These are phyloP conservation scores for Wickerhamiella infanticola DNA, from an alignment of 1,139 yeast species.

Conservation along the genomic window DNA sequence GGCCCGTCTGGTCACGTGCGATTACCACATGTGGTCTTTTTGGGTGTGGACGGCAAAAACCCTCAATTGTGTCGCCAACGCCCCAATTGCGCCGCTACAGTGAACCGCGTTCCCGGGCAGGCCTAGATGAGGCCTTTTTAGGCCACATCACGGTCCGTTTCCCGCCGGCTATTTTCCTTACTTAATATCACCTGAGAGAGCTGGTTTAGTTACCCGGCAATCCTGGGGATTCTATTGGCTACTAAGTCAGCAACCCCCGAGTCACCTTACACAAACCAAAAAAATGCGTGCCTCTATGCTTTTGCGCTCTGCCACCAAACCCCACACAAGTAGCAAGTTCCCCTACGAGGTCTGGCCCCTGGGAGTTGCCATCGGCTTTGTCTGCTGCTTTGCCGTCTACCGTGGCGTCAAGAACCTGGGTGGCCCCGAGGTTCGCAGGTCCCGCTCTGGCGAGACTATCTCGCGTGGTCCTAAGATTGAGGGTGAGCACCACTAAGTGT, in stretches of 20 bases:
- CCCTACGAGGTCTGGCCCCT: constrained; percentile 16
- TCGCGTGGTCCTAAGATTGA: constrained; percentile 4
- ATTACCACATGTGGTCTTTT: too few species aligned
- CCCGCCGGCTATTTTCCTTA: too few species aligned
- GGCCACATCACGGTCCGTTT: too few species aligned
- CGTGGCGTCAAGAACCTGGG: constrained; percentile 11
- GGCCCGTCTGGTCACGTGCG: too few species aligned
- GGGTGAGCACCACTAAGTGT: constrained; percentile 3
- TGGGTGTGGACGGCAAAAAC: too few species aligned
- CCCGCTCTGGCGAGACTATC: constrained; percentile 5
- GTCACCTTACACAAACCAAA: background rate
- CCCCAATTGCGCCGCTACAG: too few species aligned
- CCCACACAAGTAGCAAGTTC: constrained; percentile 6
- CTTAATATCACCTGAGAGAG: too few species aligned
- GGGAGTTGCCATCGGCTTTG: constrained; percentile 10
- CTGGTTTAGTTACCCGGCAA: background rate
- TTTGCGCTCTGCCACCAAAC: constrained; percentile 11
- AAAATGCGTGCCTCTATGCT: constrained; percentile 14
- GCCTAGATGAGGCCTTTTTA: too few species aligned
- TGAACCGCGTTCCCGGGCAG: too few species aligned
- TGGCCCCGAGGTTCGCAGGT: constrained; percentile 3
- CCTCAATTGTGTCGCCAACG: too few species aligned
- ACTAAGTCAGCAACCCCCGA: background rate
- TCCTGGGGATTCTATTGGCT: background rate
- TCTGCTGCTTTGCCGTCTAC: constrained; percentile 10